Percentiles rank a stretch among this genome's conserved stretches.
These are phyloP conservation scores for Termitomyces sp. DNA, from an alignment of 768 basidiomycete species.

Conservation along the genomic window DNA sequence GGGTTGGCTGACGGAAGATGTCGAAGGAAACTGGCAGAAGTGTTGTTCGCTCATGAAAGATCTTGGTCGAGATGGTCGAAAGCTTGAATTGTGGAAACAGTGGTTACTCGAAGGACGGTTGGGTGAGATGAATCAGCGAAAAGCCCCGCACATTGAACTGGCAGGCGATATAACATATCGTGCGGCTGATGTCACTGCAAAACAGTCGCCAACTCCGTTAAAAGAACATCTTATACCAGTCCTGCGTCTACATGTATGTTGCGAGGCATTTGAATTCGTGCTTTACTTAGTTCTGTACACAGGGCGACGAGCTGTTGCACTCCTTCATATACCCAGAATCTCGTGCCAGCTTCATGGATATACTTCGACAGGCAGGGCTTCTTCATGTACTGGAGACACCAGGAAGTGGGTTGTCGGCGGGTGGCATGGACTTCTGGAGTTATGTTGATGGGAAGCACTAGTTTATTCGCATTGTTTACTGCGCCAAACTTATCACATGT, in stretches of 20 bases:
- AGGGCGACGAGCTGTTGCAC: slow-evolving; percentile 54
- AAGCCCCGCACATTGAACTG: slow-evolving; percentile 24
- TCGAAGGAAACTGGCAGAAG: slow-evolving; percentile 53
- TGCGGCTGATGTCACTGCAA: slow-evolving; percentile 21
- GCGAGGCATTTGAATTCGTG: neutral
- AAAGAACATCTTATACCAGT: slow-evolving; percentile 43
- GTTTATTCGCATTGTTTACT: too few species aligned
- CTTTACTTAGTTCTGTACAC: neutral
- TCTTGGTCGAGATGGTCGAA: slow-evolving; percentile 62
- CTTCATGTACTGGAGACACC: slow-evolving; percentile 26
- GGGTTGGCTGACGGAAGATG: slow-evolving; percentile 50
- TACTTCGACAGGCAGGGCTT: slow-evolving; percentile 44
- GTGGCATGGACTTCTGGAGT: slow-evolving; percentile 65
- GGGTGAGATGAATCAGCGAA: slow-evolving; percentile 8
- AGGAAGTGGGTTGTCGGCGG: slow-evolving; percentile 24
- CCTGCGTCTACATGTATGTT: slow-evolving; percentile 54
- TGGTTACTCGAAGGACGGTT: slow-evolving; percentile 43
- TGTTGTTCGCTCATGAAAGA: slow-evolving; percentile 46
- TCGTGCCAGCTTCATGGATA: slow-evolving; percentile 55
- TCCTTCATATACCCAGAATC: slow-evolving; percentile 74
- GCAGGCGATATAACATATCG: slow-evolving; percentile 36
- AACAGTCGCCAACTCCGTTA: slow-evolving; percentile 19
- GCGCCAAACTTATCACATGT: too few species aligned
- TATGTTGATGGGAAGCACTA: slow-evolving; percentile 28
- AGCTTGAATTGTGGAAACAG: slow-evolving; percentile 67